phyloP scores from a whole-genome alignment of 1,284 basidiomycete genomes.

The Leccinum laetum region DNA sequence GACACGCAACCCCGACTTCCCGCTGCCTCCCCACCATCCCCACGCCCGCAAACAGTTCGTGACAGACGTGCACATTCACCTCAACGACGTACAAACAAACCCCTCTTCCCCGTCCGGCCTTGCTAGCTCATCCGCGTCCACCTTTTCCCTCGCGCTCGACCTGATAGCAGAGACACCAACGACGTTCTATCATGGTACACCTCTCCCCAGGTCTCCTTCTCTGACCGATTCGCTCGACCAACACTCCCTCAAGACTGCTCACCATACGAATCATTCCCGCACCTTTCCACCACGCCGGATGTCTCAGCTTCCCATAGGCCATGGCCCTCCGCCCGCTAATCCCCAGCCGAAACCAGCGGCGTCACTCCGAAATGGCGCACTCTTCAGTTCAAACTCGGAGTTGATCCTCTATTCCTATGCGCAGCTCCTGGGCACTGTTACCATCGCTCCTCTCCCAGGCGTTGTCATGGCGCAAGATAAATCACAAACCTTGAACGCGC shows the following conservation, averaged over 20 bases:
- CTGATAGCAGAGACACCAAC: slow-evolving; percentile 60
- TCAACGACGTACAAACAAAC: slow-evolving; percentile 33
- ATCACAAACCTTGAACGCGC: slow-evolving; percentile 39
- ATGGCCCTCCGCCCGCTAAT: slow-evolving; percentile 36
- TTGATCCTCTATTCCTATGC: slow-evolving; percentile 87
- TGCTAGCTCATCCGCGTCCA: slow-evolving; percentile 50
- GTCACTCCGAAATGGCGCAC: slow-evolving; percentile 39
- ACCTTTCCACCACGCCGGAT: slow-evolving; percentile 31
- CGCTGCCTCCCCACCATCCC: slow-evolving; percentile 63
- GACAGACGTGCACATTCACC: slow-evolving; percentile 51
- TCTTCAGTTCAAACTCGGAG: slow-evolving; percentile 53
- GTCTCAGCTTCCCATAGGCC: slow-evolving; percentile 46
- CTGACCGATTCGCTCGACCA: slow-evolving; percentile 20
- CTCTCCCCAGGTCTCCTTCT: slow-evolving; percentile 29
- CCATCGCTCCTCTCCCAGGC: slow-evolving; percentile 39
- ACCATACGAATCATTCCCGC: slow-evolving; percentile 22
- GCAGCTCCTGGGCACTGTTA: slow-evolving; percentile 72
- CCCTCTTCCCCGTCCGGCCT: slow-evolving; percentile 31
- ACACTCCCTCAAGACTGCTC: slow-evolving; percentile 10
- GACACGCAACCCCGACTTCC: slow-evolving; percentile 50
- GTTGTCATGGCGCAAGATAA: slow-evolving; percentile 38
- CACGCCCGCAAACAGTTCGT: slow-evolving; percentile 77
- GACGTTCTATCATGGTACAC: slow-evolving; percentile 42
- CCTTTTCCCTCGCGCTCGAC: slow-evolving; percentile 66
- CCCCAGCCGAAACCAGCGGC: slow-evolving; percentile 13